Conservation (phyloP, 768 basidiomycete species). For the Mycena polygramma region DNA sequence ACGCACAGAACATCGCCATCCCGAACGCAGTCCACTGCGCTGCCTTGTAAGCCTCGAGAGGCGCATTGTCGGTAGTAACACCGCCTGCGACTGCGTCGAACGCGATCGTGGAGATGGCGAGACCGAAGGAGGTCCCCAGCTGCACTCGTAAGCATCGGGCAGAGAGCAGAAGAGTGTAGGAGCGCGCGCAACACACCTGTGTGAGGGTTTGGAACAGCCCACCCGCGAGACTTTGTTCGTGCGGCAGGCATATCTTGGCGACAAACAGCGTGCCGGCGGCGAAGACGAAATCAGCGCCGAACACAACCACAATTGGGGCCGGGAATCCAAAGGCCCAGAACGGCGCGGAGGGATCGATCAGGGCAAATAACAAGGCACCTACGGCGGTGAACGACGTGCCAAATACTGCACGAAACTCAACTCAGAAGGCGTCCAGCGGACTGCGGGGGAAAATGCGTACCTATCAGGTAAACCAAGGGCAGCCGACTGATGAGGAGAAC, state of each 20-base stretch:
- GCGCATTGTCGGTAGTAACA: slow-evolving; percentile 50
- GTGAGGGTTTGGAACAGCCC: slow-evolving; percentile 75
- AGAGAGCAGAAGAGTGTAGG: neutral
- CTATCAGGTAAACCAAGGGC: slow-evolving; percentile 58
- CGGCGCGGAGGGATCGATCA: slow-evolving; percentile 59
- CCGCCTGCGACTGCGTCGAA: slow-evolving; percentile 42
- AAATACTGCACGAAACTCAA: slow-evolving; percentile 10
- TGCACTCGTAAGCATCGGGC: slow-evolving; percentile 34
- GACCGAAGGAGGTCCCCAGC: slow-evolving; percentile 66
- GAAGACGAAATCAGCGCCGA: slow-evolving; percentile 74
- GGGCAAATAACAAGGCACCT: slow-evolving; percentile 67
- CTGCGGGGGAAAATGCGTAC: slow-evolving; percentile 46
- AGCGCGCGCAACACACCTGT: slow-evolving; percentile 50
- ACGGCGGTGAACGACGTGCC: slow-evolving; percentile 63
- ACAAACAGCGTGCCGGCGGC: slow-evolving; percentile 70
- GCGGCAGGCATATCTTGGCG: slow-evolving; percentile 60
- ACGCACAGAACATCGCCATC: slow-evolving; percentile 63
- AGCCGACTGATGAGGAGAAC: slow-evolving; percentile 62
- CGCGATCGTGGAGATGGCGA: slow-evolving; percentile 70
- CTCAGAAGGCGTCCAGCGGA: neutral
- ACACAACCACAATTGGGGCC: slow-evolving; percentile 64
- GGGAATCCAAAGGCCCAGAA: slow-evolving; percentile 78
- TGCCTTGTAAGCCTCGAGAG: slow-evolving; percentile 59
- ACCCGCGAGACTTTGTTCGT: slow-evolving; percentile 71
- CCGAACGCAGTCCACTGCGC: slow-evolving; percentile 68